Evolutionary conservation across 2,329 filamentous ascomycete species (phyloP).

Genomic region (Pseudonectria buxi): DNA sequence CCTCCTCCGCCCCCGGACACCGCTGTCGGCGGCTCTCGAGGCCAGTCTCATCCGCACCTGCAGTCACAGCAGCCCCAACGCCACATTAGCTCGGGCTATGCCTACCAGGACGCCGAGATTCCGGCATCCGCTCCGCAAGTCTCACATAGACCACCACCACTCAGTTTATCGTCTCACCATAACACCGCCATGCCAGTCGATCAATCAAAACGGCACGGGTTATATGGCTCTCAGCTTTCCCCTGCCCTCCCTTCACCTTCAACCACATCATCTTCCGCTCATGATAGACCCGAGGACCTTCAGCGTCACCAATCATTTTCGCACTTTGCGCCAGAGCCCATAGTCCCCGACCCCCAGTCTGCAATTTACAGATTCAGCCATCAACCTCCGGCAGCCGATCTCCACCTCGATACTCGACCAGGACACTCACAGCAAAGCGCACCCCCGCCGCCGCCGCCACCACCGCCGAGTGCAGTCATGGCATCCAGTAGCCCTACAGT

Average conservation of each 20-base stretch:
- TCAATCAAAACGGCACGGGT: slow-evolving; percentile 8
- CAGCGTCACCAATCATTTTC: slow-evolving; percentile 6
- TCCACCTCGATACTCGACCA: slow-evolving; percentile 1
- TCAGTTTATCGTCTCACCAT: slow-evolving; percentile 7
- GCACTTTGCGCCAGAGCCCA: slow-evolving; percentile 4
- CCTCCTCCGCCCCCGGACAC: slow-evolving; percentile 21
- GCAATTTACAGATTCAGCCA: slow-evolving; percentile 2
- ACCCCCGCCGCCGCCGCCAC: slow-evolving; percentile 1
- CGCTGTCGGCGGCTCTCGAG: slow-evolving; percentile 12
- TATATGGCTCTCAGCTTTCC: slow-evolving; percentile 3
- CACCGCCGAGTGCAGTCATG: neutral
- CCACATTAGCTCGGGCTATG: slow-evolving; percentile 4
- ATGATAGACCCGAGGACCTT: slow-evolving; percentile 3
- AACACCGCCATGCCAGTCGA: slow-evolving; percentile 1
- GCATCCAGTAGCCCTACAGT: slow-evolving; percentile 5
- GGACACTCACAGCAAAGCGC: slow-evolving; percentile 3
- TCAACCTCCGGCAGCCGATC: slow-evolving; percentile 2
- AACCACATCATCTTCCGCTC: neutral
- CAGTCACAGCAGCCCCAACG: slow-evolving; percentile 10
- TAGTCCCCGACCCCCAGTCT: slow-evolving; percentile 3
- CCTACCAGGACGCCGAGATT: slow-evolving; percentile 11
- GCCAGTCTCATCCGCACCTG: slow-evolving; percentile 8
- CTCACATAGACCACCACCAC: slow-evolving; percentile 11
- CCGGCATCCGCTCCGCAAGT: slow-evolving; percentile 9
- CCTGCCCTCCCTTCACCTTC: slow-evolving; percentile 1